Evolutionary conservation across 208 protist species (phyloP), one percentile per base, ranked within the genome.

Genomic region (Acanthamoeba triangularis): DNA sequence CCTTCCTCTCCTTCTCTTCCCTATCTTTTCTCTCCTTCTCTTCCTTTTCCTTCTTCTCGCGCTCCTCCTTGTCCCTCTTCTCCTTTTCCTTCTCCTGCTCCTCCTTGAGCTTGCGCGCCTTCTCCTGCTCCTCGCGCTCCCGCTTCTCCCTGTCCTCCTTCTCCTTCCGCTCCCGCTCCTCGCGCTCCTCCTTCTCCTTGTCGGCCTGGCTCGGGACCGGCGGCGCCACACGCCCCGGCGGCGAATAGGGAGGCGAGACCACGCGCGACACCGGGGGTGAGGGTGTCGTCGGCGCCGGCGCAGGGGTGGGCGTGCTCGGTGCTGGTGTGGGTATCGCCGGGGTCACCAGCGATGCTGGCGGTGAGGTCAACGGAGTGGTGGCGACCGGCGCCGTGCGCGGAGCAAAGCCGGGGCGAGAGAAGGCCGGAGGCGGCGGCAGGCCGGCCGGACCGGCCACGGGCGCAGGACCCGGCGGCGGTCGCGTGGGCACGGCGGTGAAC

Each of bases 1-100:
- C 74, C 44, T 84, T 84, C 41, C 16, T 44, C 37, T 84, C 74
- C 74, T n/a, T 84, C 44, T 84, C 74, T 20, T 84, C 74, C 14
- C 20, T 47, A 30, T 84, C 74, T 37, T 84, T 84, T 28, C 52
- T 84, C 44, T 84, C 74, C 28, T 54, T 84, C 74, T 84, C 74
- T 6, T 44, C 74, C 6, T n/a, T 6, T 37, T 84, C 74, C 74
- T 30, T 84, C 74, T 84, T 44, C 23, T 37, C 72, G 0, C n/a
- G 14, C 37, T 80, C 23, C 72, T 80, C 41, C 33, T 80, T 44
- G 8, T 84, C 33, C 74, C n/a, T 84, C 25, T 84, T 37, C 30
- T 52, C 52, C 74, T 84, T 84, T 35, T 84, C 74, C 74, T 52
- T 84, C 41, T 84, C 41, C 44, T 84, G 18, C 28, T 84, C n/a